A percentile compares a stretch with the other conserved stretches of the same genome.
Evolutionary conservation across 2,329 filamentous ascomycete genomes (phyloP).

Genomic region (Didymella sp.): DNA sequence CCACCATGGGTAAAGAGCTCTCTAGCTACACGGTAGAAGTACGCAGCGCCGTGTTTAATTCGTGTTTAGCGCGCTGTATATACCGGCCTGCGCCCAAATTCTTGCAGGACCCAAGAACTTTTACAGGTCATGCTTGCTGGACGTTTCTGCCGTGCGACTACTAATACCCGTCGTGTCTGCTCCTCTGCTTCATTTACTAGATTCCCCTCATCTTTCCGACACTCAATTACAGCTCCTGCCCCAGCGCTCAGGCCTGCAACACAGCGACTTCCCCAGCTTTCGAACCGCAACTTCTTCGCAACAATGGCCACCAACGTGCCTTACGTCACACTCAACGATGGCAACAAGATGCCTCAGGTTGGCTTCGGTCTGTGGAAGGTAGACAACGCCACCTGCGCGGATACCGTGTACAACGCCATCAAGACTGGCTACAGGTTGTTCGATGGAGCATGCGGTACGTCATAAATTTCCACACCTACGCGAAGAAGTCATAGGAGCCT

Average conservation of each 20-base stretch:
- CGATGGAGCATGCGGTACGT: conserved; percentile 34
- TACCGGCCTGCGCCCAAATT: conserved; percentile 28
- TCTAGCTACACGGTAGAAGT: conserved; percentile 29
- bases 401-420: conserved; percentile 72
- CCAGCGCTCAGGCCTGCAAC: conserved; percentile 14
- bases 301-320: conserved; percentile 40
- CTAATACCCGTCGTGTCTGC: conserved; percentile 31
- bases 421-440: conserved; percentile 41
- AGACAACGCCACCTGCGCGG: conserved; percentile 72
- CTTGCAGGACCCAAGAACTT: conserved; percentile 24
- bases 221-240: conserved; percentile 15
- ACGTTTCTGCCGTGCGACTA: conserved; percentile 29
- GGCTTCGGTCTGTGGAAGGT: conserved; percentile 88
- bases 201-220: conserved; percentile 13
- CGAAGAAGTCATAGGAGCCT: not conserved
- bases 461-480: not conserved
- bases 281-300: conserved; percentile 25
- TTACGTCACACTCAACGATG: conserved; percentile 50
- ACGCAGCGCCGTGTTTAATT: conserved; percentile 30
- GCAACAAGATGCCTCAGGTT: conserved; percentile 75
- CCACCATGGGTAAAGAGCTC: conserved; percentile 26
- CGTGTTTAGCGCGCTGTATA: conserved; percentile 33
- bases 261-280: conserved; percentile 4
- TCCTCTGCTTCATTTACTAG: conserved; percentile 15
- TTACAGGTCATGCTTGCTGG: conserved; percentile 29